Percentiles rank a stretch among this genome's conserved stretches.
Evolutionary conservation across 352 stramenopile genomes (phyloP).

Genomic region (Globisporangium iwayamae): DNA sequence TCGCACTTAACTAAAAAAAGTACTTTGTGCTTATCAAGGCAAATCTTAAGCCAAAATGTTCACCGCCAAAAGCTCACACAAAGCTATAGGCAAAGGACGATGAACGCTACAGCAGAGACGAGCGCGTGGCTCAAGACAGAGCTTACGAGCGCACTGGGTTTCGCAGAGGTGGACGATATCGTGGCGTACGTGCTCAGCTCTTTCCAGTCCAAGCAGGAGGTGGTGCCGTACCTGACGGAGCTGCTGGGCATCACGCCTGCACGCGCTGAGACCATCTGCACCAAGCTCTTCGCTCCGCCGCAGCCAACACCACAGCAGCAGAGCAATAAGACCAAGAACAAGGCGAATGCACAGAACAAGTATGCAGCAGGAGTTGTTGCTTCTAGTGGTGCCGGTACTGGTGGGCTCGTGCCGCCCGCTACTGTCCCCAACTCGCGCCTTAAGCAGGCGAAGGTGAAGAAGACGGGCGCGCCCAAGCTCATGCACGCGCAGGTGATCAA

Average conservation of each 20-base stretch:
- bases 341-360: constrained; percentile 5
- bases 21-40: not conserved
- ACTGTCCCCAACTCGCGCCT: constrained; percentile 41
- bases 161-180: constrained; percentile 72
- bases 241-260: constrained; percentile 48
- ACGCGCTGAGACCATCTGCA: constrained; percentile 47
- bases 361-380: not conserved
- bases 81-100: constrained; percentile 1
- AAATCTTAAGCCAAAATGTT: not conserved
- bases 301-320: not conserved
- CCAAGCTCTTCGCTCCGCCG: constrained; percentile 34
- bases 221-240: constrained; percentile 59
- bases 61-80: not conserved
- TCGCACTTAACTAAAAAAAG: not conserved
- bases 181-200: constrained; percentile 42
- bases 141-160: constrained; percentile 58
- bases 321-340: not conserved
- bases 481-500: constrained; percentile 65
- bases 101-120: constrained; percentile 29
- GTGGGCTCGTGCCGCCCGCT: constrained; percentile 38
- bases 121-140: constrained; percentile 53
- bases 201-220: constrained; percentile 46
- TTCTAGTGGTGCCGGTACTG: not conserved
- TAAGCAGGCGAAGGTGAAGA: constrained; percentile 46
- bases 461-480: constrained; percentile 30